These are phyloP conservation scores for Camelina laxa DNA, from an alignment of 345 rosid genomes.

Conservation along the genomic window DNA sequence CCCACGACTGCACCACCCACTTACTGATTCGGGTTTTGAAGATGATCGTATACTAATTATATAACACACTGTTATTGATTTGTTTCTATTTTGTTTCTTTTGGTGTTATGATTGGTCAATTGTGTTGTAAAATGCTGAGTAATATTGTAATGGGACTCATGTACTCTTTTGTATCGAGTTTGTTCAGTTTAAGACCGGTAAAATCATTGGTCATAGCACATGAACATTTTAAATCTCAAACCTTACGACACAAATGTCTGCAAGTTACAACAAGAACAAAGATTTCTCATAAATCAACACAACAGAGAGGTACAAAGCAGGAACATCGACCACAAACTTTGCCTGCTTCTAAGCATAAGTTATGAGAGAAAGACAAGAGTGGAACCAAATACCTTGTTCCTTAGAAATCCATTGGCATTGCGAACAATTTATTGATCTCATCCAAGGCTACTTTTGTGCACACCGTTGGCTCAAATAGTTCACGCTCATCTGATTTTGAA, in stretches of 20 bases:
- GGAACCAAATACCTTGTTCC: constrained; percentile 32
- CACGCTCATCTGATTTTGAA: constrained; percentile 47
- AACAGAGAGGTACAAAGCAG: constrained; percentile 22
- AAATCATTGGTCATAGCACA: constrained; percentile 20
- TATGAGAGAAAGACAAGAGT: not conserved
- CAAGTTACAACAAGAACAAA: constrained; percentile 14
- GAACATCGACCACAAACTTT: constrained; percentile 8
- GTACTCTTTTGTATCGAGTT: constrained; percentile 25
- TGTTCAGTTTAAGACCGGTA: constrained; percentile 12
- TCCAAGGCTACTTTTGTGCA: constrained; percentile 88
- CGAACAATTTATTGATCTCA: constrained; percentile 83
- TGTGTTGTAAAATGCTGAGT: constrained; percentile 37
- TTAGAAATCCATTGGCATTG: constrained; percentile 78
- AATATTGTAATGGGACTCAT: constrained; percentile 29
- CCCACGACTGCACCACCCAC: constrained; percentile 47
- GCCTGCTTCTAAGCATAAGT: constrained; percentile 16
- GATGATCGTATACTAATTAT: constrained; percentile 20
- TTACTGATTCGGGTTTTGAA: constrained; percentile 29
- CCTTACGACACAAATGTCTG: constrained; percentile 21
- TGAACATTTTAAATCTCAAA: constrained; percentile 15
- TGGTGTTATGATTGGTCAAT: constrained; percentile 24
- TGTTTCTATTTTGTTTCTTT: constrained; percentile 11
- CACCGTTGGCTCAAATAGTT: constrained; percentile 77
- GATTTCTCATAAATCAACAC: constrained; percentile 26
- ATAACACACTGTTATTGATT: not conserved